Conservation (phyloP, 2,329 filamentous ascomycete species). For the Monilinia laxa region DNA sequence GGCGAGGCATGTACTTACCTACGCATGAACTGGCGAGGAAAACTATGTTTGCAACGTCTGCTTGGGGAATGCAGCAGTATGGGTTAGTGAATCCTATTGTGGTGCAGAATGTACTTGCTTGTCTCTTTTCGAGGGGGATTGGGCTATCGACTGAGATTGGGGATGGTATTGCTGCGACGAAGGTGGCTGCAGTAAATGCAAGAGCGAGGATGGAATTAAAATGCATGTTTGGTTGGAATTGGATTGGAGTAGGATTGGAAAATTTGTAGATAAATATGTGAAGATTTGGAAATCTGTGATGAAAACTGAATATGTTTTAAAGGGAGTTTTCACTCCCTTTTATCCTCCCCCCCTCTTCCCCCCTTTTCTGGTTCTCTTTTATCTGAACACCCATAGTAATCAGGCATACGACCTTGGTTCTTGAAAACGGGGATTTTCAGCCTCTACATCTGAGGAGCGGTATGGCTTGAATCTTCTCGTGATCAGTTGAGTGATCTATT, state of each 20-base stretch:
- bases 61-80: slow-evolving; percentile 1
- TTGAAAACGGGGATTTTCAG: neutral
- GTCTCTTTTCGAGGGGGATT: neutral
- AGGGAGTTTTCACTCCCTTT: neutral
- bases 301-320: neutral
- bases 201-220: neutral
- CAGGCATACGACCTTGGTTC: neutral
- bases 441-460: neutral
- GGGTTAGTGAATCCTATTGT: neutral
- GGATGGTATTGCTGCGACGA: neutral
- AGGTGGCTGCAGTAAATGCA: neutral
- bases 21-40: neutral
- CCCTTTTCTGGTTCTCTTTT: too few species aligned
- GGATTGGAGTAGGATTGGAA: neutral
- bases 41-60: neutral
- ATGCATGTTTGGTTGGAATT: neutral
- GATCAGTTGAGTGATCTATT: neutral
- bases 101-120: neutral
- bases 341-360: neutral
- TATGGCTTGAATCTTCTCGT: neutral
- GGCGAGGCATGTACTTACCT: neutral
- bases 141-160: neutral
- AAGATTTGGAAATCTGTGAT: neutral
- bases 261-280: neutral
- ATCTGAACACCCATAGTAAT: too few species aligned